Evolutionary conservation across 73 alveolate species (phyloP).

Genomic region (Paramecium tetraurelia): DNA sequence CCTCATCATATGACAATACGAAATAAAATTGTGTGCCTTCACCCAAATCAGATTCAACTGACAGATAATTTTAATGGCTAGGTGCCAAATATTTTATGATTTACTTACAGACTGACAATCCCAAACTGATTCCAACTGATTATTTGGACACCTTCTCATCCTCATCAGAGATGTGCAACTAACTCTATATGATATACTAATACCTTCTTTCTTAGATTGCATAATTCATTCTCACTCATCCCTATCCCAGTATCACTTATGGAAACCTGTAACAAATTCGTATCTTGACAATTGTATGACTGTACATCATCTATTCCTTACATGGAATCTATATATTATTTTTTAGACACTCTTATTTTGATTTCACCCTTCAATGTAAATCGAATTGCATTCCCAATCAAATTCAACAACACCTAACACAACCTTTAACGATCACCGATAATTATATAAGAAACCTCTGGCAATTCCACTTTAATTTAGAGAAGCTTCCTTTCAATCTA

Average conservation of each 20-base stretch:
- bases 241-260: constrained; percentile 38
- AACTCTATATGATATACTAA: background rate
- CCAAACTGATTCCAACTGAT: background rate
- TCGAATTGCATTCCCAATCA: background rate
- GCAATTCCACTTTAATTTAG: background rate
- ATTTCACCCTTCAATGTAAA: background rate
- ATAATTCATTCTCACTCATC: background rate
- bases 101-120: background rate
- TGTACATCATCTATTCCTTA: constrained; percentile 22
- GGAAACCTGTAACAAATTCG: background rate
- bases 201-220: background rate
- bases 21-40: background rate
- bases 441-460: background rate
- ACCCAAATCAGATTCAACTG: background rate
- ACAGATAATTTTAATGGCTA: background rate
- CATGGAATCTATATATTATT: background rate
- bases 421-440: constrained; percentile 4
- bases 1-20: background rate
- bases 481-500: background rate
- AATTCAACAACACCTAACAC: background rate
- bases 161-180: background rate
- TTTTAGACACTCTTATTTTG: background rate
- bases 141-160: constrained; percentile 28
- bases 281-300: background rate
- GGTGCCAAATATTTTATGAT: background rate